Conservation (phyloP, 805 yeast species). For the Isabelozyma heimii region DNA sequence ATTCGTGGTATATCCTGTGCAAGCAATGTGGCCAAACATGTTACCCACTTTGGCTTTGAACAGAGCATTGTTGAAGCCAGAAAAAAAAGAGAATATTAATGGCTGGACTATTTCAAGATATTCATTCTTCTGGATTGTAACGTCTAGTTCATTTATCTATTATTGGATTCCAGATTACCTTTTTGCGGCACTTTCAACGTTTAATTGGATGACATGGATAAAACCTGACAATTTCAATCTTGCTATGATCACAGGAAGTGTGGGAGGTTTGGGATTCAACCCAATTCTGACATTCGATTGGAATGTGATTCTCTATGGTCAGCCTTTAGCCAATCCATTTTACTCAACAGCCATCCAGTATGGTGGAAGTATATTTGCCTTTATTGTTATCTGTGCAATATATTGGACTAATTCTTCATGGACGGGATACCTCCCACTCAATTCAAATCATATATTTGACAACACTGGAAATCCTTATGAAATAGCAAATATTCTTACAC, state of each 20-base stretch:
- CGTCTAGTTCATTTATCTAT: constrained; percentile 30
- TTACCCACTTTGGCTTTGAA: constrained; percentile 29
- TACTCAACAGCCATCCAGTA: constrained; percentile 16
- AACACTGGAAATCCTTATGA: constrained; percentile 46
- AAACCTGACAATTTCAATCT: constrained; percentile 47
- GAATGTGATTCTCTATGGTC: constrained; percentile 31
- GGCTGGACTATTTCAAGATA: constrained; percentile 31
- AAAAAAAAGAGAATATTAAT: constrained; percentile 23
- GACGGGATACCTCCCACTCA: constrained; percentile 29
- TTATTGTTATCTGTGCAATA: constrained; percentile 15
- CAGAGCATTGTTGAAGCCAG: constrained; percentile 21
- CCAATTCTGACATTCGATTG: constrained; percentile 58
- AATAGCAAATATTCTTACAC: constrained; percentile 40
- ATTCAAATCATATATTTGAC: constrained; percentile 45
- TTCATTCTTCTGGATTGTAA: constrained; percentile 10
- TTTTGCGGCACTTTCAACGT: constrained; percentile 39
- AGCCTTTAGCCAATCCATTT: constrained; percentile 43
- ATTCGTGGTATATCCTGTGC: constrained; percentile 47
- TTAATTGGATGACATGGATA: constrained; percentile 62
- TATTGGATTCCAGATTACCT: constrained; percentile 47
- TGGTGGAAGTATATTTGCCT: constrained; percentile 16
- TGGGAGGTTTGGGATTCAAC: constrained; percentile 49
- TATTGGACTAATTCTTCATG: constrained; percentile 19
- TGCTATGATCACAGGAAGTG: constrained; percentile 48
- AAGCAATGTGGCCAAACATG: constrained; percentile 51